Evolutionary conservation across 1,284 basidiomycete genomes (phyloP).

Genomic region (Termitomyces sp.): DNA sequence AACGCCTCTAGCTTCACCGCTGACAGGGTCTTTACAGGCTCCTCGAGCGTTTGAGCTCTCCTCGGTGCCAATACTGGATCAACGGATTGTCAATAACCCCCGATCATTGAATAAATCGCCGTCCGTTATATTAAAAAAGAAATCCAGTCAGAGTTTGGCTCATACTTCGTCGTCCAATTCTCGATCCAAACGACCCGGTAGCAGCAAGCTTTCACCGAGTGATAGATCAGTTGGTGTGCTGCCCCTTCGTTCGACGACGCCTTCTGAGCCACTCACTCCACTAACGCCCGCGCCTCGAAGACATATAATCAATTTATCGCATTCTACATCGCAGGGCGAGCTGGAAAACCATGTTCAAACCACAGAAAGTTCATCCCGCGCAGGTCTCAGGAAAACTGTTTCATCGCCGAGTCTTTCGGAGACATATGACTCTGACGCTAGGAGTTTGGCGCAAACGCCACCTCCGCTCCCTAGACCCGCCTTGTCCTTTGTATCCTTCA

Average conservation of each 20-base stretch:
- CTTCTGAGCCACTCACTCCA: conserved; percentile 48
- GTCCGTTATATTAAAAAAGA: conserved; percentile 21
- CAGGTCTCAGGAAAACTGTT: conserved; percentile 36
- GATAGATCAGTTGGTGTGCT: conserved; percentile 28
- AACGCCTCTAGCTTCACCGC: conserved; percentile 29
- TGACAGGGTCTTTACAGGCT: conserved; percentile 8
- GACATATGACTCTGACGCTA: conserved; percentile 32
- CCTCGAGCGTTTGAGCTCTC: conserved; percentile 16
- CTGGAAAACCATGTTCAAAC: conserved; percentile 23
- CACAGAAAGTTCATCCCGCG: conserved; percentile 14
- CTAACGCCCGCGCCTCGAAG: conserved; percentile 60
- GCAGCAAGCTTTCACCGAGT: conserved; percentile 14
- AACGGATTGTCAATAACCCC: conserved; percentile 31
- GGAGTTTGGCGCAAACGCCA: conserved; percentile 36
- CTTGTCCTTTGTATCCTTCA: conserved; percentile 23
- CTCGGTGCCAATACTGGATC: conserved; percentile 27
- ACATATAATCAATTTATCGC: conserved; percentile 40
- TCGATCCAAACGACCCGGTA: conserved; percentile 18
- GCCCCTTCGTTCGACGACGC: conserved; percentile 52
- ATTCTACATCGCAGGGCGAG: conserved; percentile 55
- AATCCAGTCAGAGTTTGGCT: conserved; percentile 25
- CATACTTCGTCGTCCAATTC: conserved; percentile 17
- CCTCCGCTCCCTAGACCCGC: conserved; percentile 33
- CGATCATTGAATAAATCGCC: conserved; percentile 22
- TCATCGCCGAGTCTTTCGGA: conserved; percentile 54